Evolutionary conservation across 2,329 filamentous ascomycete species (phyloP).

Genomic region (Dothidotthia symphoricarpi): DNA sequence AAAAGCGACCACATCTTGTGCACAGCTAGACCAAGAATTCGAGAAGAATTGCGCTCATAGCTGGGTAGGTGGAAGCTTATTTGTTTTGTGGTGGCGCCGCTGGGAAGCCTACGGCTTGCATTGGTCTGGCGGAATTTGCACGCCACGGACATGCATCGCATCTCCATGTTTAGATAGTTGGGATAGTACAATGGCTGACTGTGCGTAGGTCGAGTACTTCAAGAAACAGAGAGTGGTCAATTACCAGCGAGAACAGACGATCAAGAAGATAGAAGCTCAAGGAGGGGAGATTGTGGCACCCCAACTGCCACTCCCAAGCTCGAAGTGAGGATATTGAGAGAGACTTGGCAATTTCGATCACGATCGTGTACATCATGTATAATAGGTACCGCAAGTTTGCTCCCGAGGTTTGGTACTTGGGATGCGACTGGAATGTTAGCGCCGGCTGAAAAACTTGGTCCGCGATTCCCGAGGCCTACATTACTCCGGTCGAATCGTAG

Average conservation of each 20-base stretch:
- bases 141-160: too few species aligned
- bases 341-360: constrained; percentile 6
- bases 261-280: constrained; percentile 45
- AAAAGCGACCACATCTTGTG: constrained; percentile 55
- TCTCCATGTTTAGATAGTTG: too few species aligned
- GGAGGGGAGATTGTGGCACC: constrained; percentile 40
- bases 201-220: constrained; percentile 82
- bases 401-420: not conserved
- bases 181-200: constrained; percentile 7
- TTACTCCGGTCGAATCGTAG: too few species aligned
- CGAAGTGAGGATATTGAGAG: constrained; percentile 18
- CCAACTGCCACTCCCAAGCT: constrained; percentile 31
- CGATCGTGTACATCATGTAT: constrained; percentile 30
- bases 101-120: not conserved
- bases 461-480: not conserved
- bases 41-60: constrained; percentile 82
- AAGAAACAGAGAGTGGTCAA: constrained; percentile 96
- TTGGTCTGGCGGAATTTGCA: not conserved
- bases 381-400: constrained; percentile 10
- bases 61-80: constrained; percentile 66
- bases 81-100: not conserved
- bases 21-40: constrained; percentile 63
- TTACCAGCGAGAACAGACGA: constrained; percentile 74
- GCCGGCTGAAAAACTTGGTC: not conserved
- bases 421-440: constrained; percentile 10